These are phyloP conservation scores for Artomyces pyxidatus DNA, from an alignment of 768 basidiomycete genomes.

Conservation along the genomic window DNA sequence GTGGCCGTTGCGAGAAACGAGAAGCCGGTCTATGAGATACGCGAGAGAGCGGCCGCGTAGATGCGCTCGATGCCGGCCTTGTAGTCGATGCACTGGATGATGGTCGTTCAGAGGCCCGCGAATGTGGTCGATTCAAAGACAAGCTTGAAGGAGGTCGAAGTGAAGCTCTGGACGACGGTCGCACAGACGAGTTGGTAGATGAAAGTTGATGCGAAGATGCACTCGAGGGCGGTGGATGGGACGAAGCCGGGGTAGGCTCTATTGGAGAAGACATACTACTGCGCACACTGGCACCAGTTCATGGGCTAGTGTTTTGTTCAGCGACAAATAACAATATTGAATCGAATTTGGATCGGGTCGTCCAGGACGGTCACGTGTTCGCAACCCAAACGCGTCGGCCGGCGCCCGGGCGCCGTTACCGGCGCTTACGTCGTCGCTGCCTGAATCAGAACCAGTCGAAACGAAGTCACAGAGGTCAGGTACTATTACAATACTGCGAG, in stretches of 20 bases:
- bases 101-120: constrained; percentile 38
- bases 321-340: no score
- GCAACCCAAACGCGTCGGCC: no score
- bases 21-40: constrained; percentile 22
- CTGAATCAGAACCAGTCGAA: no score
- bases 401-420: no score
- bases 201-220: neutral
- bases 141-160: constrained; percentile 5
- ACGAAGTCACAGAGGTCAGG: no score
- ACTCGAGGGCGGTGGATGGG: neutral
- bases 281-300: no score
- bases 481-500: no score
- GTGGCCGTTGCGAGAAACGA: constrained; percentile 38
- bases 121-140: constrained; percentile 26
- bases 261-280: no score
- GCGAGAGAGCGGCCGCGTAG: constrained; percentile 23
- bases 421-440: no score
- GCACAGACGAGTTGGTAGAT: neutral
- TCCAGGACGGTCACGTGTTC: no score
- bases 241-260: neutral
- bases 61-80: constrained; percentile 27
- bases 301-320: no score
- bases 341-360: no score
- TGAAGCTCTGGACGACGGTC: neutral
- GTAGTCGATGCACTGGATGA: constrained; percentile 33